These are phyloP conservation scores for Pisolithus microcarpus DNA, from an alignment of 768 basidiomycete genomes.

Conservation along the genomic window DNA sequence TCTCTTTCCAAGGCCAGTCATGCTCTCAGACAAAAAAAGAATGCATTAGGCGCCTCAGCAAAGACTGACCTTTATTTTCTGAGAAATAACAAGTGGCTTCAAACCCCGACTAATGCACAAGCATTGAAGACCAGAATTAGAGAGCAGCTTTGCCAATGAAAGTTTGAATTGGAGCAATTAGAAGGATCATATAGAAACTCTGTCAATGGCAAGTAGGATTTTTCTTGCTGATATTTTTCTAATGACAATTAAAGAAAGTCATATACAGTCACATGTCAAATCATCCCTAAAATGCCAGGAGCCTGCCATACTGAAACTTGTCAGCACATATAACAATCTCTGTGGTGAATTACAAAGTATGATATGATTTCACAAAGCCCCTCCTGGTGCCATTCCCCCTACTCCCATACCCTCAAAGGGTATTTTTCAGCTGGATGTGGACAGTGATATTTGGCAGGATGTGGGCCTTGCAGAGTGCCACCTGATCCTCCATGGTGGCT, in stretches of 20 bases:
- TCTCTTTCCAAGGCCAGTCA: neutral
- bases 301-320: constrained; percentile 19
- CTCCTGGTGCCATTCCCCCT: constrained; percentile 19
- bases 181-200: constrained; percentile 9
- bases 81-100: constrained; percentile 5
- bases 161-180: constrained; percentile 14
- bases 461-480: constrained; percentile 15
- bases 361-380: constrained; percentile 17
- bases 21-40: neutral
- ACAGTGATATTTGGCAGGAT: constrained; percentile 31
- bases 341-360: constrained; percentile 15
- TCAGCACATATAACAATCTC: constrained; percentile 23
- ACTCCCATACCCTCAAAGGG: constrained; percentile 12
- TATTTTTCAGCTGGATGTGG: constrained; percentile 27
- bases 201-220: constrained; percentile 13
- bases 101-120: constrained; percentile 13
- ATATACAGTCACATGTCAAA: constrained; percentile 22
- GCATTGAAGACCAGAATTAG: constrained; percentile 13
- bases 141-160: constrained; percentile 11
- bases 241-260: constrained; percentile 13
- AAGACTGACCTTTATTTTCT: constrained; percentile 2
- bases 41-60: constrained; percentile 1
- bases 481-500: constrained; percentile 10
- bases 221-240: neutral
- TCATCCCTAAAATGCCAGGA: constrained; percentile 20